phyloP scores from a whole-genome alignment of 805 yeast species.

The Ogataea pini region DNA sequence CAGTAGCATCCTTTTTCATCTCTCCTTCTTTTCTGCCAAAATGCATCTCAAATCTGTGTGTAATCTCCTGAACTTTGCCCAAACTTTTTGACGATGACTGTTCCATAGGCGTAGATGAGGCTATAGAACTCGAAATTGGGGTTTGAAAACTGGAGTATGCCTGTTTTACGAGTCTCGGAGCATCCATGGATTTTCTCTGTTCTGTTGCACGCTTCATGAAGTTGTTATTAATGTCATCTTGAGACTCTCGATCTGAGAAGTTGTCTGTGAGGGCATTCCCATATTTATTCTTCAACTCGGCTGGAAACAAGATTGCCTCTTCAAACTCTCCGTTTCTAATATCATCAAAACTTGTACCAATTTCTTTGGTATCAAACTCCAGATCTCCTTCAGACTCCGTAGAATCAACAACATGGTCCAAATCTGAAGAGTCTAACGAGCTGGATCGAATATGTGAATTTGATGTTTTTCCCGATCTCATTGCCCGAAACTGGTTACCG shows the following conservation, averaged over 20 bases:
- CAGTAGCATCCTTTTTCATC: neutral
- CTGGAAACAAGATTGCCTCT: neutral
- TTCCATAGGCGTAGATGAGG: conserved; percentile 20
- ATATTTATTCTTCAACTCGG: neutral
- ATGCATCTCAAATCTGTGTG: conserved; percentile 3
- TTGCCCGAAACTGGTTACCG: neutral
- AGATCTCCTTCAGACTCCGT: conserved; percentile 12
- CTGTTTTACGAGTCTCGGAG: neutral
- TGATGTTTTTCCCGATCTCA: neutral
- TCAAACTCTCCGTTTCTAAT: conserved; percentile 9
- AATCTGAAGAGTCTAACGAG: conserved; percentile 13
- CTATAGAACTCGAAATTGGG: conserved; percentile 13
- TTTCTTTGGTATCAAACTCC: conserved; percentile 9
- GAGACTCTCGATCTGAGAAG: conserved; percentile 3
- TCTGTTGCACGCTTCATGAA: conserved; percentile 4
- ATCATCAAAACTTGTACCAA: conserved; percentile 1
- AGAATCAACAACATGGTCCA: conserved; percentile 13
- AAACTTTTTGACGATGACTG: neutral
- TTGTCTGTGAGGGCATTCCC: neutral
- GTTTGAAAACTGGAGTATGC: conserved; percentile 11
- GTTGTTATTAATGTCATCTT: conserved; percentile 3
- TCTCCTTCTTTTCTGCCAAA: neutral
- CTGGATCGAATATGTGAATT: conserved; percentile 6
- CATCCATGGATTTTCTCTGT: neutral
- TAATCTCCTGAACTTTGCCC: conserved; percentile 4